These are phyloP conservation scores for Apiotrichum mycotoxinovorans DNA, from an alignment of 1,284 basidiomycete genomes.

Conservation along the genomic window DNA sequence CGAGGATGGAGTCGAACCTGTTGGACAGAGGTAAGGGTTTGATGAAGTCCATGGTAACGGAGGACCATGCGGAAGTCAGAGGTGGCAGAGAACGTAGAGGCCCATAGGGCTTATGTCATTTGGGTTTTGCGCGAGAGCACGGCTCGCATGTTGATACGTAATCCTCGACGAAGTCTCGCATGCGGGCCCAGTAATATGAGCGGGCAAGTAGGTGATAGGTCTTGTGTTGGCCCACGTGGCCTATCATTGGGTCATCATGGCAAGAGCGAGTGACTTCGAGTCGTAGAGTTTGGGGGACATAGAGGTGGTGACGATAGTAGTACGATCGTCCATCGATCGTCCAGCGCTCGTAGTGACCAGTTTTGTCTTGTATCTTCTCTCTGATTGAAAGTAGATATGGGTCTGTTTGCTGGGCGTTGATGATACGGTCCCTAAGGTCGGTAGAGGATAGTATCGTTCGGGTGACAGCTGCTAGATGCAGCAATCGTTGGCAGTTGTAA, in stretches of 20 bases:
- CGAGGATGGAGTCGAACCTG: conserved; percentile 50
- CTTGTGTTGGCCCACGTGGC: conserved; percentile 53
- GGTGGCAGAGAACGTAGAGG: conserved; percentile 46
- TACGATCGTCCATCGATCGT: no score
- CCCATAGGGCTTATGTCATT: conserved; percentile 39
- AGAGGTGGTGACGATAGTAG: background rate
- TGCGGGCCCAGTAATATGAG: conserved; percentile 32
- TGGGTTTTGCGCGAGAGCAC: conserved; percentile 51
- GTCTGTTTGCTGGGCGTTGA: background rate
- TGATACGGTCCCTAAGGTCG: background rate
- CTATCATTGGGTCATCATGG: conserved; percentile 31
- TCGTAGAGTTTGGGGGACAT: conserved; percentile 4
- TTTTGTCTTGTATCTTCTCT: no score
- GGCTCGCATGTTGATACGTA: conserved; percentile 45
- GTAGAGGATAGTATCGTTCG: background rate
- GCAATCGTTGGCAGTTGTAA: background rate
- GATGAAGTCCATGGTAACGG: conserved; percentile 55
- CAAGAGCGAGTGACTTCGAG: conserved; percentile 18
- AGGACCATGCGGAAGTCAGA: no score
- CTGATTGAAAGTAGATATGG: no score
- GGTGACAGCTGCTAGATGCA: background rate
- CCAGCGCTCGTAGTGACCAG: no score
- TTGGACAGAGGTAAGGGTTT: conserved; percentile 49
- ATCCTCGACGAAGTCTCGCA: conserved; percentile 22
- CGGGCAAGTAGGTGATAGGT: conserved; percentile 36